These are phyloP conservation scores for Diphasiastrum complanatum DNA, from an alignment of 83 land plant species.

Conservation along the genomic window DNA sequence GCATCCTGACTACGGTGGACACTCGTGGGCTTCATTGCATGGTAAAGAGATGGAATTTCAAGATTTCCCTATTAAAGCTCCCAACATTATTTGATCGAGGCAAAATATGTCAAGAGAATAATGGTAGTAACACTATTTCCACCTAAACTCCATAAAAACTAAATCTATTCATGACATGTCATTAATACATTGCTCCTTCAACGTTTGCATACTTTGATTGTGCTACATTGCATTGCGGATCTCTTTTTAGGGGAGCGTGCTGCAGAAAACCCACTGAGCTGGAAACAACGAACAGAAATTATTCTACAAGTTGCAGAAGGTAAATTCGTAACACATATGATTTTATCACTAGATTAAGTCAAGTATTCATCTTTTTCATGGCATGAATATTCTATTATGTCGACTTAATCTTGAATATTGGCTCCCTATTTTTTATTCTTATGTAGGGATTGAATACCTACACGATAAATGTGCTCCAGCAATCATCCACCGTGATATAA, in stretches of 20 bases:
- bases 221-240: too few species aligned
- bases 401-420: neutral
- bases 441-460: slow-evolving; percentile 3
- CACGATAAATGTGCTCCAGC: slow-evolving; percentile 3
- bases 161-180: too few species aligned
- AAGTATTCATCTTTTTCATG: neutral
- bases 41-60: too few species aligned
- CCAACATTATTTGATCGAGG: too few species aligned
- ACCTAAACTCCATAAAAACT: too few species aligned
- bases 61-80: too few species aligned
- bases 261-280: neutral
- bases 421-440: neutral
- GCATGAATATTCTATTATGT: neutral
- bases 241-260: neutral
- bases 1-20: too few species aligned
- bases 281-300: neutral
- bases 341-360: neutral
- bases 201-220: too few species aligned
- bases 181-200: too few species aligned
- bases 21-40: too few species aligned
- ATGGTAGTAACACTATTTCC: too few species aligned
- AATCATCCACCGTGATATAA: slow-evolving; percentile 6
- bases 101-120: too few species aligned
- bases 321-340: neutral
- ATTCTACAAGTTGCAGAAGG: neutral